Conservation (phyloP, 2,329 filamentous ascomycete species). For the Ophiosphaerella korrae region DNA sequence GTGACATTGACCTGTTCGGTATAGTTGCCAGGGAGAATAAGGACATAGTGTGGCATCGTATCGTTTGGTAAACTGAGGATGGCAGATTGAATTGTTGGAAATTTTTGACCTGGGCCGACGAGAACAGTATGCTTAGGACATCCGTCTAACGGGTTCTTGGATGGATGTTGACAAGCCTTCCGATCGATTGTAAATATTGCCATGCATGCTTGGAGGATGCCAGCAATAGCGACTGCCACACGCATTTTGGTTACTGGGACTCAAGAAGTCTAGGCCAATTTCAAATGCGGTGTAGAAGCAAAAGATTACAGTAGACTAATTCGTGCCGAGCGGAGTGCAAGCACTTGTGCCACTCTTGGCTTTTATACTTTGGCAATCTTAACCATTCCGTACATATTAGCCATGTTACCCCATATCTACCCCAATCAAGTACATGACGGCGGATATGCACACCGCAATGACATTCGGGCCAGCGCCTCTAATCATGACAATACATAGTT, state of each 20-base stretch:
- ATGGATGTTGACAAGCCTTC: conserved; percentile 46
- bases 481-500: neutral
- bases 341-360: no score
- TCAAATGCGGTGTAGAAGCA: neutral
- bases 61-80: conserved; percentile 54
- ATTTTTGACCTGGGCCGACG: conserved; percentile 30
- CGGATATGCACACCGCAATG: no score
- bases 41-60: conserved; percentile 58
- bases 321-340: no score
- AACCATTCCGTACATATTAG: conserved; percentile 4
- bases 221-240: conserved; percentile 5
- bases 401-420: no score
- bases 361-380: no score
- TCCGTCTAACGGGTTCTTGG: conserved; percentile 43
- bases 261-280: neutral
- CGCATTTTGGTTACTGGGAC: conserved; percentile 14
- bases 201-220: conserved; percentile 19
- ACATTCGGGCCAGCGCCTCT: no score
- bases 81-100: conserved; percentile 54
- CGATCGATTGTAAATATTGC: conserved; percentile 23
- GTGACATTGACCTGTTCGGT: conserved; percentile 70
- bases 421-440: no score
- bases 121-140: conserved; percentile 45
- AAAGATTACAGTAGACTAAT: neutral
- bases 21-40: conserved; percentile 66